Percentiles rank a stretch among this genome's conserved stretches.
Evolutionary conservation across 345 rosid species (phyloP).

Genomic region (Punica granatum): DNA sequence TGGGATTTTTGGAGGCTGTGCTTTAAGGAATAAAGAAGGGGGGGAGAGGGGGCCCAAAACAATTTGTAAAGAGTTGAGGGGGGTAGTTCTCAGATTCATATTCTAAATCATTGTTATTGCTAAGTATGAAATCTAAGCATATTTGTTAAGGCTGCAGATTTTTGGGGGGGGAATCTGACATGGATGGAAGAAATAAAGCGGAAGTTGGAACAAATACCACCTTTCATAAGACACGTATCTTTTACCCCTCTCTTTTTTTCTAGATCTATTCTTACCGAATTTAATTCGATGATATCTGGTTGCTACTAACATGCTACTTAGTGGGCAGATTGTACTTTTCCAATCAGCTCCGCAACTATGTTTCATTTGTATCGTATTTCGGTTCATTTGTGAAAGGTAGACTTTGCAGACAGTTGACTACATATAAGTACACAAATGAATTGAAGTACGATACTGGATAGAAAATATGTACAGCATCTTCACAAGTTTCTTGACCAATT

Average conservation of each 20-base stretch:
- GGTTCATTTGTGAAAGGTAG: no score
- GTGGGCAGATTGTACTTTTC: background rate
- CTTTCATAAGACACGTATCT: slow-evolving; percentile 78
- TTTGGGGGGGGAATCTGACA: slow-evolving; percentile 62
- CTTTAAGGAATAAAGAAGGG: slow-evolving; percentile 37
- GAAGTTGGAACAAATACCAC: slow-evolving; percentile 18
- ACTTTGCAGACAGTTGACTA: no score
- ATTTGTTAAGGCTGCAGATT: slow-evolving; percentile 43
- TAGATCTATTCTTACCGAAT: slow-evolving; percentile 14
- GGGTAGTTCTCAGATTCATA: slow-evolving; percentile 54
- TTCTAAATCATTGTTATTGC: slow-evolving; percentile 11
- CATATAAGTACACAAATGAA: no score
- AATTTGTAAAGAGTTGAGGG: slow-evolving; percentile 16
- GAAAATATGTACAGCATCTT: no score
- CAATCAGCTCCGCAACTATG: no score
- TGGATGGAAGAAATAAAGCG: slow-evolving; percentile 36
- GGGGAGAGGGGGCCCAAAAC: slow-evolving; percentile 40
- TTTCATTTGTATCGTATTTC: no score
- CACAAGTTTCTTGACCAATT: no score
- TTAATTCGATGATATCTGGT: background rate
- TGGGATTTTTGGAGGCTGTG: slow-evolving; percentile 35
- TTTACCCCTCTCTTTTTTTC: slow-evolving; percentile 28
- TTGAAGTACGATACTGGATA: no score
- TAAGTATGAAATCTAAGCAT: slow-evolving; percentile 50
- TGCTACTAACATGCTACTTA: slow-evolving; percentile 2